phyloP scores from a whole-genome alignment of 2,329 filamentous ascomycete species.

The Aphanocladium album region DNA sequence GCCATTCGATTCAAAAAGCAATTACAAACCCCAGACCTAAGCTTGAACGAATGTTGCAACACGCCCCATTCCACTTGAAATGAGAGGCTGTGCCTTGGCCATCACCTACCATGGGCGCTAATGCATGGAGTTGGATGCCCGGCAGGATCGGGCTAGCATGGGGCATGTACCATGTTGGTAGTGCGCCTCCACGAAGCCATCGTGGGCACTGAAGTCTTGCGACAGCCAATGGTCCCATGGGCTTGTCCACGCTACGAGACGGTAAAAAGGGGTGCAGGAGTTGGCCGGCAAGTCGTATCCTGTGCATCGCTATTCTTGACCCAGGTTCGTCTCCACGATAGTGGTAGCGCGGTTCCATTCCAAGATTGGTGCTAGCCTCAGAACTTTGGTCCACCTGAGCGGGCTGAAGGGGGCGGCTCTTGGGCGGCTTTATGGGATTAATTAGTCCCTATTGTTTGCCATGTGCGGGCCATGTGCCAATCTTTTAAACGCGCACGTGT shows the following conservation, averaged over 20 bases:
- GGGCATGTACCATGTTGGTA: background rate
- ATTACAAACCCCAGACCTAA: too few species aligned
- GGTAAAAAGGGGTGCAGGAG: background rate
- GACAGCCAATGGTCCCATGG: background rate
- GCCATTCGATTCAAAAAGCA: background rate
- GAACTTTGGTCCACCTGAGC: background rate
- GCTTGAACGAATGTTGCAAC: background rate
- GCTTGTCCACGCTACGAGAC: background rate
- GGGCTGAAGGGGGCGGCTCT: background rate
- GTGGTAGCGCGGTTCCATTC: background rate
- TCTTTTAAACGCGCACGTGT: background rate
- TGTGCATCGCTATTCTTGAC: background rate
- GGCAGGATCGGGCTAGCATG: slow-evolving; percentile 1
- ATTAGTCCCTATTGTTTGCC: background rate
- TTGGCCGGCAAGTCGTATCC: background rate
- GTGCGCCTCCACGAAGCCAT: background rate
- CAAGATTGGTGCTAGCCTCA: background rate
- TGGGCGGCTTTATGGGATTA: background rate
- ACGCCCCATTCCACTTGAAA: background rate
- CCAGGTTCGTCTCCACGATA: background rate
- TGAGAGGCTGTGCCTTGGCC: background rate
- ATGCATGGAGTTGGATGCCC: background rate
- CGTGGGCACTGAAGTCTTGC: background rate
- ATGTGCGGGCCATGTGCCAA: background rate
- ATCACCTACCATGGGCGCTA: background rate